Percentiles rank a stretch among this genome's conserved stretches.
phyloP scores from a whole-genome alignment of 305 asterid species.

The Ilex paraguariensis region DNA sequence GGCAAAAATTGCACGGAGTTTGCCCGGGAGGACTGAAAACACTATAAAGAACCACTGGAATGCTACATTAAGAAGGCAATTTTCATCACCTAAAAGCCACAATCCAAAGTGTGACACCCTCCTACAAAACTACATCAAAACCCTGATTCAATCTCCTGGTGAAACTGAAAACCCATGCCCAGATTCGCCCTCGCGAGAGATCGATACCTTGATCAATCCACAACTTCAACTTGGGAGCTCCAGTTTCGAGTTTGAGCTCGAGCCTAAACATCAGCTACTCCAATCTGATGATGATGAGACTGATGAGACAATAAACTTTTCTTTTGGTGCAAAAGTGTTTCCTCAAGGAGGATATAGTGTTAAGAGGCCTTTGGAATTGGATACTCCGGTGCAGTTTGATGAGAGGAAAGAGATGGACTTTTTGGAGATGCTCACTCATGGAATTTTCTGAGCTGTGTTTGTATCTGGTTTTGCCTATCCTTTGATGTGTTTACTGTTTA shows the following conservation, averaged over 20 bases:
- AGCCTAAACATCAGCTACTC: background rate
- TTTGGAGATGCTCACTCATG: background rate
- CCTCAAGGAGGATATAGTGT: background rate
- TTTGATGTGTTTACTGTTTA: too few relatives aligned
- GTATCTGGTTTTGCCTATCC: background rate
- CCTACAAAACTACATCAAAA: background rate
- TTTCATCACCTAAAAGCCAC: background rate
- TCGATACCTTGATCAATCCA: background rate
- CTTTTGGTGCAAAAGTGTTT: background rate
- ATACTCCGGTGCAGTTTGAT: background rate
- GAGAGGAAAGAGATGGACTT: conserved; percentile 3
- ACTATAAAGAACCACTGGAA: conserved; percentile 92
- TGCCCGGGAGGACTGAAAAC: conserved; percentile 82
- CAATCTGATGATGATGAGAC: background rate
- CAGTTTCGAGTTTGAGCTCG: background rate
- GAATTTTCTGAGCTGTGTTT: background rate
- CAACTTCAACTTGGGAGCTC: background rate
- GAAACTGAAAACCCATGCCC: background rate
- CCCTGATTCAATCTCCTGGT: background rate
- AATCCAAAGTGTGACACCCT: background rate
- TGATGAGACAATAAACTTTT: background rate
- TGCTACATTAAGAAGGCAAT: conserved; percentile 44
- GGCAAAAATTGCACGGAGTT: conserved; percentile 83
- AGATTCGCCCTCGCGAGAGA: background rate
- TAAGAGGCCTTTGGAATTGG: background rate